Evolutionary conservation across 179 eudicot genomes (phyloP).

Genomic region (Heliamphora pulchella): DNA sequence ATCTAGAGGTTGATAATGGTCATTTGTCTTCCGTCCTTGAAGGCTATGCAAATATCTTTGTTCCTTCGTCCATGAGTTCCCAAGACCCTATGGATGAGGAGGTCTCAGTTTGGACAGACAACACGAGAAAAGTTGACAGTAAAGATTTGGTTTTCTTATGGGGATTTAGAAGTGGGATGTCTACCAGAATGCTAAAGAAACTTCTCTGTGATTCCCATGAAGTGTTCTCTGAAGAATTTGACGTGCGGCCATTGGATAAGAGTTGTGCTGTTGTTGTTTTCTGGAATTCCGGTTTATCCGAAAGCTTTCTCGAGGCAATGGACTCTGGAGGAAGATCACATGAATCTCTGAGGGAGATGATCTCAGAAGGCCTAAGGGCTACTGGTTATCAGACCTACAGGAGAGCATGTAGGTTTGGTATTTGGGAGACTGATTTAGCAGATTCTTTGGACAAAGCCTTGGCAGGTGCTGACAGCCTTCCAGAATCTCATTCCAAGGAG

Average conservation of each 20-base stretch:
- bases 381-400: conserved; percentile 51
- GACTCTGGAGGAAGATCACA: conserved; percentile 35
- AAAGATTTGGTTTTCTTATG: conserved; percentile 71
- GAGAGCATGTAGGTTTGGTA: conserved; percentile 39
- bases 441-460: conserved; percentile 62
- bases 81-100: conserved; percentile 36
- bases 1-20: conserved; percentile 19
- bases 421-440: conserved; percentile 59
- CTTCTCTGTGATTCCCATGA: conserved; percentile 45
- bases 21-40: conserved; percentile 28
- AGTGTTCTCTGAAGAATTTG: conserved; percentile 57
- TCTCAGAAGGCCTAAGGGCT: conserved; percentile 56
- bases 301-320: conserved; percentile 46
- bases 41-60: conserved; percentile 38
- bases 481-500: conserved; percentile 17
- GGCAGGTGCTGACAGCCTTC: conserved; percentile 21
- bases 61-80: conserved; percentile 24
- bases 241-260: conserved; percentile 57
- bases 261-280: conserved; percentile 71
- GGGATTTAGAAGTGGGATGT: conserved; percentile 60
- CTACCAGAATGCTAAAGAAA: conserved; percentile 44
- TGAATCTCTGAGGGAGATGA: conserved; percentile 41
- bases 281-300: conserved; percentile 46
- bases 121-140: conserved; percentile 40
- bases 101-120: conserved; percentile 39